Percentiles rank a stretch among this genome's conserved stretches.
Conservation (phyloP, 208 protist genomes). For the Dictyostelium gargantuum region DNA sequence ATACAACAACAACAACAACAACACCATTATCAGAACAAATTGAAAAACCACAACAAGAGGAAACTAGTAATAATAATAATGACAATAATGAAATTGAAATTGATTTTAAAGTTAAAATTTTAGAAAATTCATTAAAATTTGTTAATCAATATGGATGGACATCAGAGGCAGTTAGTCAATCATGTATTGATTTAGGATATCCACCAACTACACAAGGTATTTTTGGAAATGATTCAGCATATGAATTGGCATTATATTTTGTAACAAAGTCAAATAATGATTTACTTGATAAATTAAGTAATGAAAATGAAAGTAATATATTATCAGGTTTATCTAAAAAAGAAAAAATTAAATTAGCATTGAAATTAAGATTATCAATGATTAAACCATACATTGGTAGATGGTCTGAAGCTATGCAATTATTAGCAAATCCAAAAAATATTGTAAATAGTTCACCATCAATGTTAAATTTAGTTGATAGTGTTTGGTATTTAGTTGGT, state of each 20-base stretch:
- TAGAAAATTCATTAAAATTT: constrained; percentile 26
- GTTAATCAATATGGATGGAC: constrained; percentile 43
- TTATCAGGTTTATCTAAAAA: background rate
- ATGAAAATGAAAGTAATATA: background rate
- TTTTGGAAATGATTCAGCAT: constrained; percentile 31
- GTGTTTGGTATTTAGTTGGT: constrained; percentile 33
- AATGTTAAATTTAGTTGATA: constrained; percentile 20
- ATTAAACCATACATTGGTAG: constrained; percentile 11
- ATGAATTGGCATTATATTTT: constrained; percentile 35
- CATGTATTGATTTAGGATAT: constrained; percentile 39
- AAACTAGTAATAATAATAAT: background rate
- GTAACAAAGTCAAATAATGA: background rate
- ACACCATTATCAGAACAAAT: background rate
- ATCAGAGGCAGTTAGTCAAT: background rate
- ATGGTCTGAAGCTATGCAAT: constrained; percentile 51
- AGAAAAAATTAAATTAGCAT: background rate
- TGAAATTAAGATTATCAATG: constrained; percentile 38
- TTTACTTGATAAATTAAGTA: background rate
- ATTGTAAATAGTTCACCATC: background rate
- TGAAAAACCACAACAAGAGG: background rate
- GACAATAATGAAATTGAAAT: background rate
- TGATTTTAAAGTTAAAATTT: constrained; percentile 13
- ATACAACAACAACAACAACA: background rate
- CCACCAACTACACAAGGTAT: background rate
- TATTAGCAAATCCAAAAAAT: constrained; percentile 49